Evolutionary conservation across 164 flowering plant genomes (phyloP), one percentile per base, ranked within the genome.

Genomic region (Piper betle): DNA sequence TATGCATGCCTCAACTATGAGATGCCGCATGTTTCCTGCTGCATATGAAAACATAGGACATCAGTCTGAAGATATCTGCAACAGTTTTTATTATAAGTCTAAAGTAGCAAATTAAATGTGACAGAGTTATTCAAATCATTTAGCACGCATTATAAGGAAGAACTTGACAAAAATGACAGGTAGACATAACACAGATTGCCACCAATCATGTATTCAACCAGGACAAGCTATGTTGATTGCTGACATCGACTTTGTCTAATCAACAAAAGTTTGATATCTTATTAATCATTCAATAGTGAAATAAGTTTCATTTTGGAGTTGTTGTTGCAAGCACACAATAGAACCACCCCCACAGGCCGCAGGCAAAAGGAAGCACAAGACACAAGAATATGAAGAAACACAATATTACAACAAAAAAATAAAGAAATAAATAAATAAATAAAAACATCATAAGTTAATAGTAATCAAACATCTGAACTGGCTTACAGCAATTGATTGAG

Each of bases 11-110:
- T 93, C 99, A 69, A 93, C 93, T 65, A 93, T 86, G 72, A 93
- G 77, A 73, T 93, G 97, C 55, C 83, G 77, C 86, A 93, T 67
- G 74, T 82, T 90, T 72, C 99, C 99, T 84, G 96, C 99, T 93
- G 93, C 79, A 74, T 66, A 37, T 11, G 53, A 56, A 11, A 40
- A 39, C 2, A 60, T 6, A 40, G 55, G 64, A 61, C 39, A 61
- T 15, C 46, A 62, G 37, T 16, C 7, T 38, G 37, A 8, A 38
- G 10, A 63, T 39, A 52, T 48, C 13, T 16, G 16, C 18, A 46
- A 59, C 1, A 55, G 38, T 37, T 19, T 37, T 58, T 16, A 48
- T 9, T 12, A n/a, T 2, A 12, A 37, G 10, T 37, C 33, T 3
- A 60, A 11, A 50, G 55, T 25, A 16, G 13, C 55, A 53, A 53